Conservation (phyloP, 176 grass and related monocot species). For the Carex pumila region DNA sequence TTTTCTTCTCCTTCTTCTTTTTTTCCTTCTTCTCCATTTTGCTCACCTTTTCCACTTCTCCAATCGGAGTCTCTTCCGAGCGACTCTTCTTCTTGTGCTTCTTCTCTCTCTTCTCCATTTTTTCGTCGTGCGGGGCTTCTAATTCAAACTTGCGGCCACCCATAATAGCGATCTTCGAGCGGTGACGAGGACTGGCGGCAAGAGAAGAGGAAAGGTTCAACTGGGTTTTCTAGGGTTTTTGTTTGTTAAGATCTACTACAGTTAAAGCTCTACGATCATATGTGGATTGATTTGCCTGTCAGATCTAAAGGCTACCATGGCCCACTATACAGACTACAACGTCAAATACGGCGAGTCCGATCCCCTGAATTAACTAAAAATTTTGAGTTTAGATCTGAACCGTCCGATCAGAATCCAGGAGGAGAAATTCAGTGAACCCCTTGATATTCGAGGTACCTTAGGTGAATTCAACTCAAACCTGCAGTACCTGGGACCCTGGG, state of each 20-base stretch:
- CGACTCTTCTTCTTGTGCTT: slow-evolving; percentile 12
- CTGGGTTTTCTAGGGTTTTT: slow-evolving; percentile 20
- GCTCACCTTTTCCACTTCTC: neutral
- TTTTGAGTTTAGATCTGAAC: too few relatives aligned
- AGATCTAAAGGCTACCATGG: neutral
- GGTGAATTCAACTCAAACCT: too few relatives aligned
- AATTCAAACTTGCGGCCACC: slow-evolving; percentile 13
- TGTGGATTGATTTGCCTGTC: neutral
- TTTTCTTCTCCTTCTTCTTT: slow-evolving; percentile 11
- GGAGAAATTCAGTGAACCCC: too few relatives aligned
- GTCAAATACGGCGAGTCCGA: neutral
- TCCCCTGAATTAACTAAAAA: too few relatives aligned
- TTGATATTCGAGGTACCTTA: too few relatives aligned
- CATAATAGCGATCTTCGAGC: slow-evolving; percentile 5
- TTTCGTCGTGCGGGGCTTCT: neutral
- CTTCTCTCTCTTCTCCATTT: slow-evolving; percentile 23
- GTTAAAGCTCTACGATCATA: neutral
- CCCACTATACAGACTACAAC: neutral
- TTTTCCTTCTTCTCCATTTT: slow-evolving; percentile 4
- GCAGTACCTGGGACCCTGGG: too few relatives aligned
- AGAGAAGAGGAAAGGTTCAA: neutral
- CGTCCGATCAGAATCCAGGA: too few relatives aligned
- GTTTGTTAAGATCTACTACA: neutral
- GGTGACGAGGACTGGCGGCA: slow-evolving; percentile 14
- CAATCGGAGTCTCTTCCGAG: neutral